phyloP scores from a whole-genome alignment of 2,329 filamentous ascomycete genomes.

The Amauroascus verrucosus region DNA sequence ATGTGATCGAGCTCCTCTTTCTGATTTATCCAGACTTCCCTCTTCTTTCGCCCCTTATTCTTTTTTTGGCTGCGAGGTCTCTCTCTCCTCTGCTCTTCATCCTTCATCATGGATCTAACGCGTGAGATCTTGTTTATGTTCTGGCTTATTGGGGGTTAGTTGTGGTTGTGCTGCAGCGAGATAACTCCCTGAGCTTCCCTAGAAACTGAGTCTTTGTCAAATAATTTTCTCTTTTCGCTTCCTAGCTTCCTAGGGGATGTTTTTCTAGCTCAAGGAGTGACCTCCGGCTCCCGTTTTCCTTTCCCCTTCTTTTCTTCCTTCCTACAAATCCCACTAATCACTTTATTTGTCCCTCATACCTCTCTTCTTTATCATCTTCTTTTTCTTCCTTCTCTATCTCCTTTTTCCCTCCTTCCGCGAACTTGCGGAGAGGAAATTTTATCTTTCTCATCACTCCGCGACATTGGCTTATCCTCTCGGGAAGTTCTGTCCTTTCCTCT shows the following conservation, averaged over 20 bases:
- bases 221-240: not conserved
- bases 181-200: not conserved
- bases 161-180: not conserved
- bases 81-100: not conserved
- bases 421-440: not conserved
- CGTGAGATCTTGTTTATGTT: constrained; percentile 11
- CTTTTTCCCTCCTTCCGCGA: not conserved
- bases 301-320: not conserved
- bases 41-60: not conserved
- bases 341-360: constrained; percentile 7
- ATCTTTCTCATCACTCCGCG: not conserved
- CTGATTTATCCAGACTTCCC: not conserved
- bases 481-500: not conserved
- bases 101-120: constrained; percentile 15
- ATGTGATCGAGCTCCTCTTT: not conserved
- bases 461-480: not conserved
- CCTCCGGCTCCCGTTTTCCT: constrained; percentile 1
- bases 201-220: not conserved
- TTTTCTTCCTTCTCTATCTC: not conserved
- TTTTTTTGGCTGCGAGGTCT: not conserved
- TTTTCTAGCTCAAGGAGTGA: constrained; percentile 1
- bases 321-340: not conserved
- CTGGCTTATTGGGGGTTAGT: constrained; percentile 16
- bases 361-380: not conserved
- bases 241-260: not conserved